A percentile compares a stretch with the other conserved stretches of the same genome.
Conservation (phyloP, 192 early-diverging fungal genomes). For the Oehlia diaphana region DNA sequence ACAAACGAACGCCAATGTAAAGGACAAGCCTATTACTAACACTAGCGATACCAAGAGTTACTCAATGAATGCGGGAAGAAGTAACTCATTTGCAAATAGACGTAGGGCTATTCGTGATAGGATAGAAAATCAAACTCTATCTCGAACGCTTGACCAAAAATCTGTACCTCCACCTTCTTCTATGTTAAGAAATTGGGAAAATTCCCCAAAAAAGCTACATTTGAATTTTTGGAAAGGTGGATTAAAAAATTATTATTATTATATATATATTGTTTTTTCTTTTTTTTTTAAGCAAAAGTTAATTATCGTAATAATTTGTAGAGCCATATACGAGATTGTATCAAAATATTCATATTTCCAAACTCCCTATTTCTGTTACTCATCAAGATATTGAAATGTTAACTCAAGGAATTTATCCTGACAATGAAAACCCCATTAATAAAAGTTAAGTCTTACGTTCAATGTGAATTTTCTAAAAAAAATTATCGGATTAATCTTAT, state of each 20-base stretch:
- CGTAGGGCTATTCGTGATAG: background rate
- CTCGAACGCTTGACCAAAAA: background rate
- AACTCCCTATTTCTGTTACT: background rate
- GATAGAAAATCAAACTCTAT: background rate
- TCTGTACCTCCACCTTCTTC: background rate
- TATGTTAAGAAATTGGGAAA: background rate
- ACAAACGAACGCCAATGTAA: background rate
- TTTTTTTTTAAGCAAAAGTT: background rate
- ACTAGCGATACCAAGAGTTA: background rate
- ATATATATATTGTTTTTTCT: no score
- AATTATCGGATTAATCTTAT: background rate
- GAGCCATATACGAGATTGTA: background rate
- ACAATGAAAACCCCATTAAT: background rate
- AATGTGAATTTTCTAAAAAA: background rate
- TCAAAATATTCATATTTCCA: background rate
- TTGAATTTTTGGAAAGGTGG: background rate
- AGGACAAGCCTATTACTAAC: background rate
- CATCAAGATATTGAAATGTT: background rate
- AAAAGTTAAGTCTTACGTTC: background rate
- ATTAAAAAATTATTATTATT: background rate
- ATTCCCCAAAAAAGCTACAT: background rate
- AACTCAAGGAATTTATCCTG: background rate
- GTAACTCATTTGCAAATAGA: background rate
- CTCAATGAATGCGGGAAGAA: background rate
- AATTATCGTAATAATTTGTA: background rate